phyloP scores from a whole-genome alignment of 1,284 basidiomycete species.

The Ceratobasidium sp. region DNA sequence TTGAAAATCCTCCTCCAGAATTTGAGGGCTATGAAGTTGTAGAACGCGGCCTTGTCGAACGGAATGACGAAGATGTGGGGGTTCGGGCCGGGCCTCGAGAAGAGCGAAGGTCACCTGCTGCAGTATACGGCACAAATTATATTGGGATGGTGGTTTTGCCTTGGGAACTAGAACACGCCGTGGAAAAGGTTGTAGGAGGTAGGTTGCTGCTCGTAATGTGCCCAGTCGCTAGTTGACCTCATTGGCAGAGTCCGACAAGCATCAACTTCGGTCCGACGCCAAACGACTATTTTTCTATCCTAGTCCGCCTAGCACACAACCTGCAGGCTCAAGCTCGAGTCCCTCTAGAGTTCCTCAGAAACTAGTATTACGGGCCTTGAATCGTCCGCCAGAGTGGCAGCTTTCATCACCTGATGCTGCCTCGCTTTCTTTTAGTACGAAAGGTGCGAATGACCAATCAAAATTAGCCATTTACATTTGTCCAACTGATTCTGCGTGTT shows the following conservation, averaged over 20 bases:
- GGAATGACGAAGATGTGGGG: conserved; percentile 46
- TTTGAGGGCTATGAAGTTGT: conserved; percentile 42
- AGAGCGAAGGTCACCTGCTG: conserved; percentile 80
- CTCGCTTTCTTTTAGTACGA: conserved; percentile 44
- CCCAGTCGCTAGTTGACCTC: conserved; percentile 58
- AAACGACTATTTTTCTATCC: conserved; percentile 68
- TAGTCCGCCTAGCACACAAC: conserved; percentile 49
- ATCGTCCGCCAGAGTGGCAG: conserved; percentile 56
- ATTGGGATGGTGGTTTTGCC: conserved; percentile 78
- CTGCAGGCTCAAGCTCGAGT: conserved; percentile 43
- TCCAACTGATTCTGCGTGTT: conserved; percentile 57
- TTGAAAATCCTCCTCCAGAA: conserved; percentile 35
- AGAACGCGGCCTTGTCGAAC: conserved; percentile 9
- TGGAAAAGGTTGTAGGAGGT: conserved; percentile 55
- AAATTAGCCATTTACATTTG: neutral
- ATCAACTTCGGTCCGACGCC: conserved; percentile 71
- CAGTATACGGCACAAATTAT: conserved; percentile 76
- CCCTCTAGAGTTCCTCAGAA: conserved; percentile 21
- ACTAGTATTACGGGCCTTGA: conserved; percentile 5
- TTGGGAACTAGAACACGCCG: conserved; percentile 62
- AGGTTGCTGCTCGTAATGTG: conserved; percentile 54
- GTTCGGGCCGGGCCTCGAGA: conserved; percentile 57
- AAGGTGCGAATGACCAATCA: conserved; percentile 62
- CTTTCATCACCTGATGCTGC: conserved; percentile 50
- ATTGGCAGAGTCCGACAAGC: conserved; percentile 69